Base-by-base conservation (phyloP, 768 basidiomycete species). In the Hygrophorus russula region DNA sequence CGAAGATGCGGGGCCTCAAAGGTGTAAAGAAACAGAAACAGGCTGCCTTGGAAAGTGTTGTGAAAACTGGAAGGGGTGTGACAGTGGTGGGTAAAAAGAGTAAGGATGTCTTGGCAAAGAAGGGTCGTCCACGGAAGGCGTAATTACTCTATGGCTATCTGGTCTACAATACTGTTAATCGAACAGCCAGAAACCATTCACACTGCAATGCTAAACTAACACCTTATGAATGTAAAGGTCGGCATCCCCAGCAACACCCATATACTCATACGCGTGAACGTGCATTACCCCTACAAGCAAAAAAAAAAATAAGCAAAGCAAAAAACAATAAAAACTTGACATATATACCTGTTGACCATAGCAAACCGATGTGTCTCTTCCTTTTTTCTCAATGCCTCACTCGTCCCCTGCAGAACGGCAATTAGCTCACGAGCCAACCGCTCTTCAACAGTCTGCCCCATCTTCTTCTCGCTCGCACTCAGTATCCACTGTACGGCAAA, bases 61-160 rank as follows among this genome's bases (percentile, higher is more conserved):
- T 96, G 20, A 92, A 88, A 57, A 74, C 69, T 24, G 87, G 89
- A 1, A 84, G 78, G 56, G 89, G 91, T 0, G 83, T 92, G 32
- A 92, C 89, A 0, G 80, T 93, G 13, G 74, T 93, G 33, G 91
- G 90, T 17, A 93, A 91, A 60, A 64, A 62, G 51, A 63, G 58
- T 46, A 67, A 65, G 54, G 58, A 61, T 46, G 44, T 56, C 36
- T 44, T 52, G 18, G 57, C 59, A 39, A 62, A 58, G 49, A 63
- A 61, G 49, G 67, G 57, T 41, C 34, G 20, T 15, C 19, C n/a
- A 15, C n/a, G 14, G 37, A 15, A 20, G 37, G 3, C 37, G 24
- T 24, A 24, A 24, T 7, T 7, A 24, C 24, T 24, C 24, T 24
- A 24, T 24, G 24, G 3, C 24, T 24, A 24, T 24, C 24, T 7